Evolutionary conservation across 179 eudicot species (phyloP), one percentile per base, ranked within the genome.

Genomic region (Beta macrorhiza): DNA sequence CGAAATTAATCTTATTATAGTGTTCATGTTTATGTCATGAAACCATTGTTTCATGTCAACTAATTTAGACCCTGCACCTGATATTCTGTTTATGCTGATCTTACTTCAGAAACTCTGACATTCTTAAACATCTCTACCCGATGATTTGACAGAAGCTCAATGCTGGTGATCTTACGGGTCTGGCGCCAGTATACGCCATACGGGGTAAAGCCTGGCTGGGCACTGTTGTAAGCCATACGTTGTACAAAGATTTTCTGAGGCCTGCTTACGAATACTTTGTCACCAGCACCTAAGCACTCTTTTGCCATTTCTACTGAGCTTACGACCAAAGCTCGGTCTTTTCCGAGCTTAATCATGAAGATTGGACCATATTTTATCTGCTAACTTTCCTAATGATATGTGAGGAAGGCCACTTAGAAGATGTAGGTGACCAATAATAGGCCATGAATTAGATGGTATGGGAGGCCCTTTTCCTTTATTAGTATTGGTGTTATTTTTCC

Each of bases 31-130:
- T 25, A 81, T 45, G 20, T 81, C 81, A 15, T 45, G 51, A 51
- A 84, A 81, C 84, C 81, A 80, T 47, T 81, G 53, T 6, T 73
- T 73, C 78, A 84, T 37, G 4, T 77, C 84, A 0, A 84, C 70
- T 20, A 19, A 11, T 44, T 73, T 63, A 19, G 20, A 16, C 11
- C 19, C 8, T 0, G 15, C 16, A 61, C 6, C 29, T 1, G 76
- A 52, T 56, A 64, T 19, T 42, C 17, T 44, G 56, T 76, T 62
- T 3, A 75, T 45, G 32, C 69, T 4, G 47, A 56, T 7, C 49
- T 78, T 20, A 80, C 74, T 71, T 83, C 84, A 1, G 73, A 29
- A 65, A 32, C 37, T 52, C 74, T 16, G 14, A 67, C 52, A 67
- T 53, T 8, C 15, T 57, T 56, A 0, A 78, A 55, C 74, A 53